These are phyloP conservation scores for Acorus calamus DNA, from an alignment of 106 monocot species.

Conservation along the genomic window DNA sequence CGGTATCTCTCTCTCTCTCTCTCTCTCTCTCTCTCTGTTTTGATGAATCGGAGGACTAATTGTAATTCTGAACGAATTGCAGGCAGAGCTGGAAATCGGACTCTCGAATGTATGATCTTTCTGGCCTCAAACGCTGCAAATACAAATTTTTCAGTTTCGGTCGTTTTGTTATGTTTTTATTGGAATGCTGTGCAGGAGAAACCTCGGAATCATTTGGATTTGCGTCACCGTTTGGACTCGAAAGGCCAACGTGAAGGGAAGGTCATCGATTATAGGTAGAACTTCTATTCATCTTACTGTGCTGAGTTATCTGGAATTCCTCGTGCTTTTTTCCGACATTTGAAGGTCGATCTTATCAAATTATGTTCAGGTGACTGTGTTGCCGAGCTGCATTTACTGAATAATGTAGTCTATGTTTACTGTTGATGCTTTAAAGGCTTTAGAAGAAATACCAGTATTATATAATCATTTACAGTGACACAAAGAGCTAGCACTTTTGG, in stretches of 20 bases:
- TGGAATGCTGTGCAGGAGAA: constrained; percentile 50
- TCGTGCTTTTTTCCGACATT: no score
- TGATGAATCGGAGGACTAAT: constrained; percentile 7
- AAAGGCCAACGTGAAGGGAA: constrained; percentile 95
- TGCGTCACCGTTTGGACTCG: constrained; percentile 90
- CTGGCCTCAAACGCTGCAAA: neutral
- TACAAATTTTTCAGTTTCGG: neutral
- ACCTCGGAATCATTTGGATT: constrained; percentile 90
- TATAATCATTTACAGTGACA: no score
- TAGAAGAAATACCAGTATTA: no score
- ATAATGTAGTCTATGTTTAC: no score
- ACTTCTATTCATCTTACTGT: neutral
- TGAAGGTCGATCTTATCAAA: no score
- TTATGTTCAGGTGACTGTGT: no score
- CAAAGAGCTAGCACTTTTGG: no score
- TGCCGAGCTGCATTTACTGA: no score
- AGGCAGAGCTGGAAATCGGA: constrained; percentile 67
- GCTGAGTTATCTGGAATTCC: no score
- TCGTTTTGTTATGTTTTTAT: no score
- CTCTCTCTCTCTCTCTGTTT: neutral
- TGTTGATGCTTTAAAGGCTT: no score
- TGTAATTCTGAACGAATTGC: constrained; percentile 23
- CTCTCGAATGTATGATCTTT: constrained; percentile 56
- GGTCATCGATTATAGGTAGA: constrained; percentile 90
- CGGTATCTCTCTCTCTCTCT: constrained; percentile 25